Conservation (phyloP, 345 rosid genomes). For the Rhodamnia argentea region DNA sequence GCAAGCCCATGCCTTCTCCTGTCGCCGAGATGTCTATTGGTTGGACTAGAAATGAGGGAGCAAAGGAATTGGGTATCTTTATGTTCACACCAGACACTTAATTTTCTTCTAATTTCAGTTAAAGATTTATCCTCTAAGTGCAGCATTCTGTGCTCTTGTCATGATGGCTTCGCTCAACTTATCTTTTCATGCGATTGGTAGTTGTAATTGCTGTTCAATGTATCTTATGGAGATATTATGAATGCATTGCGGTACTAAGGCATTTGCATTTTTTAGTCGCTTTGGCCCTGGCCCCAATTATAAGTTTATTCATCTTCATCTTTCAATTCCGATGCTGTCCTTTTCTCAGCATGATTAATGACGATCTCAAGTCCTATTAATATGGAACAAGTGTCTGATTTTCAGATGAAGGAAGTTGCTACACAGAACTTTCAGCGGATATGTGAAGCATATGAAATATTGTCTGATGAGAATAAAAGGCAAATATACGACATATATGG, state of each 20-base stretch:
- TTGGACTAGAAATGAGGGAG: background rate
- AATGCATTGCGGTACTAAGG: background rate
- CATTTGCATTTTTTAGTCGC: background rate
- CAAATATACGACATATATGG: conserved; percentile 85
- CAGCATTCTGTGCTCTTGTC: background rate
- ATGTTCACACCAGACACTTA: background rate
- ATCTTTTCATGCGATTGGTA: background rate
- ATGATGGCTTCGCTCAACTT: background rate
- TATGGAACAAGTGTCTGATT: background rate
- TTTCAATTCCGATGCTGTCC: background rate
- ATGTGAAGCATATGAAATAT: conserved; percentile 82
- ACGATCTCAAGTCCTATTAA: background rate
- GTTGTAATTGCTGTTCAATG: background rate
- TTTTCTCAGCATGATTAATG: background rate
- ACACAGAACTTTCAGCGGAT: conserved; percentile 83
- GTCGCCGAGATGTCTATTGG: background rate
- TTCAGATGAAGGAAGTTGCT: conserved; percentile 88
- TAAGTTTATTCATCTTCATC: background rate
- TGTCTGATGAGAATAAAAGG: conserved; percentile 78
- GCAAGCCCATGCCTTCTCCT: background rate
- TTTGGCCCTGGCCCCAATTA: background rate
- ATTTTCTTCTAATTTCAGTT: background rate
- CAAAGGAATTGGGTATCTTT: background rate
- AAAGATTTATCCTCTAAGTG: background rate
- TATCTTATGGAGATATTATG: background rate